phyloP scores from a whole-genome alignment of 2,329 filamentous ascomycete genomes.

The Conoideocrella luteorostrata region DNA sequence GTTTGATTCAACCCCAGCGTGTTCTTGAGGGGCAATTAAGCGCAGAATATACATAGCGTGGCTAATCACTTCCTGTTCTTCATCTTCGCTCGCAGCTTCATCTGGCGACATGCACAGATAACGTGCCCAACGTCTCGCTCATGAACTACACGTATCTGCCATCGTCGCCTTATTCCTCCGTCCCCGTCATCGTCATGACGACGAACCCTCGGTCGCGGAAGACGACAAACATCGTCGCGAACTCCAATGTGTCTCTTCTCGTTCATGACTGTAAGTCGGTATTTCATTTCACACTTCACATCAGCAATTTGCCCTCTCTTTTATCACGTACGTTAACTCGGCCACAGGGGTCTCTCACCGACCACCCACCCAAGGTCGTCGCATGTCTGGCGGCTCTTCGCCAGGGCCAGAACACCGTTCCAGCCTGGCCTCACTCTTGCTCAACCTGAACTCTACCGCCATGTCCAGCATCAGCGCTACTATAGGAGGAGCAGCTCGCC shows the following conservation, averaged over 20 bases:
- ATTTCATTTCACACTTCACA: not conserved
- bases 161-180: conserved; percentile 58
- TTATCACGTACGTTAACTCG: not conserved
- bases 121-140: conserved; percentile 84
- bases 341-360: conserved; percentile 75
- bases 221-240: conserved; percentile 72
- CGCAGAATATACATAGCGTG: no score
- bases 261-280: conserved; percentile 80
- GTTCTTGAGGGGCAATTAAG: no score
- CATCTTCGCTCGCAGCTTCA: conserved; percentile 61
- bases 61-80: no score
- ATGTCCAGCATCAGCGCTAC: conserved; percentile 86
- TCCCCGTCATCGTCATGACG: conserved; percentile 93
- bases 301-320: not conserved
- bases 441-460: conserved; percentile 86
- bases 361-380: conserved; percentile 64
- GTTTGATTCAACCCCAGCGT: no score
- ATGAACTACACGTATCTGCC: conserved; percentile 99
- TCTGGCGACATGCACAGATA: conserved; percentile 80
- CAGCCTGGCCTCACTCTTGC: conserved; percentile 72
- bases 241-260: conserved; percentile 85
- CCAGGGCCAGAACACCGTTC: conserved; percentile 60
- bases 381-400: conserved; percentile 56
- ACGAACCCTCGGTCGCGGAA: conserved; percentile 75
- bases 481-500: conserved; percentile 78